Evolutionary conservation across 805 yeast genomes (phyloP), one percentile per base, ranked within the genome.

Genomic region (Myxozyma udenii): DNA sequence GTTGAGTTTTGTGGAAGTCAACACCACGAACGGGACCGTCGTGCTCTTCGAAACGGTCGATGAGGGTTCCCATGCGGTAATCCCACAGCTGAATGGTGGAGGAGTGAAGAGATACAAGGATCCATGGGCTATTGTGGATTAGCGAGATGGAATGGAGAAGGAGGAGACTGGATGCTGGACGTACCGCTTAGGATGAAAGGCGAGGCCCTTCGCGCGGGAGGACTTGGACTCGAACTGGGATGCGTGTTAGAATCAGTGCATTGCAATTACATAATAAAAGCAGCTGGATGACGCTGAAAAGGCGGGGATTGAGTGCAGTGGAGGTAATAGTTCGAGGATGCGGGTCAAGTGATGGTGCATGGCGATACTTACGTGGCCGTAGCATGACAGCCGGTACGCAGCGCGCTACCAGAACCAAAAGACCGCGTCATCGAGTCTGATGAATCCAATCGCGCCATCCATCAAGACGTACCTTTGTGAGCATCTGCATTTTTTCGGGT

Each of bases 11-110:
- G 72, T 93, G 99, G 78, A 93, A 91, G 68, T 83, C 91, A 38
- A 93, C 87, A 54, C 90, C 83, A 71, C 99, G 83, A 23, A 93
- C 98, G 2, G 98, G 98, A 24, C 99, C 99, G 64, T 87, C 96
- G 68, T 93, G 99, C 64, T 91, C 98, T 71, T 93, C 98, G 66
- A 89, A 93, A 52, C 97, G 80, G 70, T 90, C 98, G 67, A 93
- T 83, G 67, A 93, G 74, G 2, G 97, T 89, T 40, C 99, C 99
- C 99, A 93, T 93, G 66, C 99, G 83, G 72, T 95, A 93, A 71
- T 93, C 99, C 99, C 99, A 93, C 59, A 93, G 77, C 71, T 95
- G 98, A 68, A 93, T 91, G n/a, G 96, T 89, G n/a, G 96, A 88
- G 24, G 96, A 87, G 70, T 91, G 93, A 55, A 95, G 77, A 5